Base-by-base conservation (phyloP, 2,329 filamentous ascomycete species). In the Aspergillus sp. region DNA sequence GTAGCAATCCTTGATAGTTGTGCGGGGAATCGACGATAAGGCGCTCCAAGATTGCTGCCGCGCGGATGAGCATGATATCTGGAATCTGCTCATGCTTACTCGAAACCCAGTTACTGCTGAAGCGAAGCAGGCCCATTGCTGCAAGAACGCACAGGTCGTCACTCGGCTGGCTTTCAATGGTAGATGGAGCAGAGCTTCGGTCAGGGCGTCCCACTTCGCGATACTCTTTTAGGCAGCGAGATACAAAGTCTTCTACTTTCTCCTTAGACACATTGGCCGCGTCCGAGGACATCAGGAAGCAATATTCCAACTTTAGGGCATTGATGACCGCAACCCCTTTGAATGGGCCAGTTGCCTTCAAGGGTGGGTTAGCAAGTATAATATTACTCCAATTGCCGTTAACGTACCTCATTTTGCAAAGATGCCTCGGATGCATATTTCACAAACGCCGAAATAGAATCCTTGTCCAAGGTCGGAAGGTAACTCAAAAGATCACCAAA, bases 111-210 rank as follows among this genome's bases (percentile, higher is more conserved):
- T 56, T 52, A 44, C 67, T 63, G 52, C 63, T 66, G 8, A 73
- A 62, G 31, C 69, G 71, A 45, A 78, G 69, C 40, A 79, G 64
- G 23, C 65, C 67, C 75, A 77, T 79, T 11, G 73, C 74, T 51
- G 77, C 77, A 56, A 80, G 66, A 23, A 80, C 56, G 51, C 71
- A 74, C 41, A 79, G 68, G 55, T 79, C 77, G 59, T 79, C 77
- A 46, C 70, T 73, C 17, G 77, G 75, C 44, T 75, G 71, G 41
- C 74, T 77, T 61, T 79, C 77, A 40, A 76, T 77, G 3, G 70
- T 70, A 21, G 73, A 72, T 44, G 71, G 66, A 3, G 63, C 61
- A 43, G 65, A 60, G 21, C 57, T 62, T 52, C 64, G 59, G n/a
- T 64, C 64, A 27, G 65, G 62, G 35, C 62, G 64, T 19, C 60